phyloP scores from a whole-genome alignment of 1,284 basidiomycete species.

The Austropuccinia psidii region DNA sequence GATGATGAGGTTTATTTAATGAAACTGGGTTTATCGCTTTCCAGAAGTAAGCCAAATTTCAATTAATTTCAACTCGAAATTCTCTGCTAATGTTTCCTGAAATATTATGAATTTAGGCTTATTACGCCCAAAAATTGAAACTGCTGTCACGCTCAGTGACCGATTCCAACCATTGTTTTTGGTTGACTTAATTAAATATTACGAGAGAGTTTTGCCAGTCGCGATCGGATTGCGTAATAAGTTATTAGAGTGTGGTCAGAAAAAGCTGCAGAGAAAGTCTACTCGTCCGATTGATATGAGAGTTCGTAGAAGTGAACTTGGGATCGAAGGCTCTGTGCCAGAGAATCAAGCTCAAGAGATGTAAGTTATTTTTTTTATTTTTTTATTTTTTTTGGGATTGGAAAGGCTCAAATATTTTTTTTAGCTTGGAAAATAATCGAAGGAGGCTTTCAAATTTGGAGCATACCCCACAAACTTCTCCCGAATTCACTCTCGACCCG shows the following conservation, averaged over 20 bases:
- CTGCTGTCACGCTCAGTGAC: constrained; percentile 27
- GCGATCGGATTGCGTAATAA: constrained; percentile 11
- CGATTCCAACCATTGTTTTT: constrained; percentile 27
- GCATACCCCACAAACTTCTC: too few species aligned
- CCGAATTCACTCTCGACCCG: neutral
- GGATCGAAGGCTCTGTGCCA: constrained; percentile 24
- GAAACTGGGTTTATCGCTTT: constrained; percentile 24
- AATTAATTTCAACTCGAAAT: neutral
- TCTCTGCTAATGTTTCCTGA: neutral
- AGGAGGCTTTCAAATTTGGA: neutral
- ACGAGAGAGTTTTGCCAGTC: constrained; percentile 18
- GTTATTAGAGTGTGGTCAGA: neutral
- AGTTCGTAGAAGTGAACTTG: constrained; percentile 24
- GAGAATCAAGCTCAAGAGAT: constrained; percentile 25
- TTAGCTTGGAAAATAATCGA: constrained; percentile 18
- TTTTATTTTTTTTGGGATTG: neutral
- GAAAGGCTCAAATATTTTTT: neutral
- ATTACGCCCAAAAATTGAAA: constrained; percentile 23
- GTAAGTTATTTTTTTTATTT: neutral
- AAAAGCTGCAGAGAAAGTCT: constrained; percentile 2
- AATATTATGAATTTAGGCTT: constrained; percentile 1
- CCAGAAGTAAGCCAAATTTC: neutral
- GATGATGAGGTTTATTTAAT: constrained; percentile 14
- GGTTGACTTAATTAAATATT: constrained; percentile 17
- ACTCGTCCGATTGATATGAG: constrained; percentile 29